Percentiles rank a stretch among this genome's conserved stretches.
Evolutionary conservation across 768 basidiomycete species (phyloP).

Genomic region (Clitopilus passeckerianus): DNA sequence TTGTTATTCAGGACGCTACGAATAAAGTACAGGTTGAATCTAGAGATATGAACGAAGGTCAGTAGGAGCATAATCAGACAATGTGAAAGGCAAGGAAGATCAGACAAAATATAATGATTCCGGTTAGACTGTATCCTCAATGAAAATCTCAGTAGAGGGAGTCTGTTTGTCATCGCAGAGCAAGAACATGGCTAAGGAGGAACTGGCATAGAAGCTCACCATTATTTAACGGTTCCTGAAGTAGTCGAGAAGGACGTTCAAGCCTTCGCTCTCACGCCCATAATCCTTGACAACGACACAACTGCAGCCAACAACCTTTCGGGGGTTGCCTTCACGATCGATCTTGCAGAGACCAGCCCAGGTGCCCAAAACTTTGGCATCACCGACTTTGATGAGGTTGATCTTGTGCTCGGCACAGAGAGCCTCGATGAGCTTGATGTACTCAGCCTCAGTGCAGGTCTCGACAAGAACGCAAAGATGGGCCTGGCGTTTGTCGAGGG

Average conservation of each 20-base stretch:
- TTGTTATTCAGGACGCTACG: neutral
- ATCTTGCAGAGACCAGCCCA: slow-evolving; percentile 99
- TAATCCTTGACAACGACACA: slow-evolving; percentile 99
- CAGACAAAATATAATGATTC: slow-evolving; percentile 85
- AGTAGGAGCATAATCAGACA: neutral
- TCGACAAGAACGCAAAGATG: slow-evolving; percentile 99
- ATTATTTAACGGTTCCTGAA: slow-evolving; percentile 86
- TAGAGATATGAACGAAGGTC: neutral
- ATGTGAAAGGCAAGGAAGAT: slow-evolving; percentile 22
- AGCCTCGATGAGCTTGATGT: slow-evolving; percentile 99
- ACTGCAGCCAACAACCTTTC: slow-evolving; percentile 91
- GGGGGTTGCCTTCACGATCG: slow-evolving; percentile 96
- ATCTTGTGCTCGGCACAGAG: slow-evolving; percentile 99
- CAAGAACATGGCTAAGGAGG: neutral
- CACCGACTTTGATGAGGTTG: slow-evolving; percentile 98
- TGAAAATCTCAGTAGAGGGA: slow-evolving; percentile 84
- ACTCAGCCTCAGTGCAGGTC: slow-evolving; percentile 98
- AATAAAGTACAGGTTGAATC: neutral
- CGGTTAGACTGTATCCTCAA: slow-evolving; percentile 82
- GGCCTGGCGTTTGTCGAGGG: slow-evolving; percentile 97
- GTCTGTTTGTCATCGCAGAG: slow-evolving; percentile 77
- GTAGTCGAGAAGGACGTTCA: slow-evolving; percentile 91
- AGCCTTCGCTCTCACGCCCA: slow-evolving; percentile 90
- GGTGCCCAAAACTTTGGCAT: slow-evolving; percentile 95
- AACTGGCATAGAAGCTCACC: slow-evolving; percentile 13